Evolutionary conservation across 768 basidiomycete species (phyloP).

Genomic region (Serendipita indica): DNA sequence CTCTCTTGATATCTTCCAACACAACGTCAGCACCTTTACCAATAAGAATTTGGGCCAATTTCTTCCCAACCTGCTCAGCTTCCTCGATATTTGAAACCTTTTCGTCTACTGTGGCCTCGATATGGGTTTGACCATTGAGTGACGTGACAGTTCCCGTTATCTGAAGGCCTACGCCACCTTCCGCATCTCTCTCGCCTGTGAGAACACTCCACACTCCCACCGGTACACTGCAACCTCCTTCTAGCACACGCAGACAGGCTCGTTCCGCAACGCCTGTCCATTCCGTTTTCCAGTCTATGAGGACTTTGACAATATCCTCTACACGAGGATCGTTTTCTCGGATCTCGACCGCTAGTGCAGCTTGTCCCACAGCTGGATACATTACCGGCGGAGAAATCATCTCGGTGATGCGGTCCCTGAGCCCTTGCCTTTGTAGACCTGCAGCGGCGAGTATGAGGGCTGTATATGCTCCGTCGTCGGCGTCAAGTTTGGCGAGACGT

Average conservation of each 20-base stretch:
- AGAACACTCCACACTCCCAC: constrained; percentile 58
- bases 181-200: constrained; percentile 20
- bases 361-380: constrained; percentile 87
- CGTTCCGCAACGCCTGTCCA: constrained; percentile 76
- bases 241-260: constrained; percentile 72
- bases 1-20: constrained; percentile 65
- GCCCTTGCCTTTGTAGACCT: constrained; percentile 69
- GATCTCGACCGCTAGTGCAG: constrained; percentile 79
- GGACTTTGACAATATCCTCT: constrained; percentile 42
- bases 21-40: constrained; percentile 62
- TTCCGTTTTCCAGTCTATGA: constrained; percentile 65
- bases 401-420: constrained; percentile 57
- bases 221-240: constrained; percentile 95
- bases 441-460: constrained; percentile 90
- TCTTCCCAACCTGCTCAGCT: constrained; percentile 53
- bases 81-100: constrained; percentile 38
- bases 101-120: constrained; percentile 45
- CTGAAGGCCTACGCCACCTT: constrained; percentile 26
- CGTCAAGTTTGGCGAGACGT: constrained; percentile 82
- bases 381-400: constrained; percentile 61
- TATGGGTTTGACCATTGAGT: constrained; percentile 55
- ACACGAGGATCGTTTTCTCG: constrained; percentile 48
- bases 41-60: constrained; percentile 49
- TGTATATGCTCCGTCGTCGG: constrained; percentile 57
- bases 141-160: constrained; percentile 77